phyloP scores from a whole-genome alignment of 2,329 filamentous ascomycete species.

The Ophiocordyceps camponoti-saundersi region DNA sequence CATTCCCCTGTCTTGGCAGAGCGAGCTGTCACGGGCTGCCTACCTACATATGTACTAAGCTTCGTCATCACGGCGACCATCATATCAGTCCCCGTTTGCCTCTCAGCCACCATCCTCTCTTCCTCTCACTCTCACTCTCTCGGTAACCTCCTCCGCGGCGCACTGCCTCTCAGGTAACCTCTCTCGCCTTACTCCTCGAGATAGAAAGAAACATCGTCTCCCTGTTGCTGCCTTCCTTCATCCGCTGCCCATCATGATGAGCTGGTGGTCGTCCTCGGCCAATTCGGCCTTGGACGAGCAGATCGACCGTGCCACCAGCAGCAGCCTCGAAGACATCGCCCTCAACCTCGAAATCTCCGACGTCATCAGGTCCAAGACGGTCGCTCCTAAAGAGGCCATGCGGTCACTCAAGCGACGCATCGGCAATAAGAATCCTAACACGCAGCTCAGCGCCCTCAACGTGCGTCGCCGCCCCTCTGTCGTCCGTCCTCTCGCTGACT shows the following conservation, averaged over 20 bases:
- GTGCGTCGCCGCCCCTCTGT: constrained; percentile 26
- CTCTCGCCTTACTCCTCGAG: background rate
- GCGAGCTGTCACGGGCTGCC: no score
- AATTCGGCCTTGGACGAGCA: constrained; percentile 91
- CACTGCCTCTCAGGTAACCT: background rate
- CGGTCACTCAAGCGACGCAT: constrained; percentile 85
- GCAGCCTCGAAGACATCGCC: constrained; percentile 94
- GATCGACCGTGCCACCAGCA: constrained; percentile 86
- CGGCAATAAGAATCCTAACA: constrained; percentile 94
- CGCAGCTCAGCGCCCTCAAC: constrained; percentile 86
- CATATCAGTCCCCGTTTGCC: no score
- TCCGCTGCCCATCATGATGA: constrained; percentile 44
- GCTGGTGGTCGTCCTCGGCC: constrained; percentile 87
- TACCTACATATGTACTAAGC: no score
- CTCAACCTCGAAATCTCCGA: constrained; percentile 97
- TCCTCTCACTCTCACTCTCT: background rate
- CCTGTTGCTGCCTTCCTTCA: background rate
- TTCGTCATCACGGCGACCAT: no score
- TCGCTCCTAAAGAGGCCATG: constrained; percentile 97
- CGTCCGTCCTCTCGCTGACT: background rate
- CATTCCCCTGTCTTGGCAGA: background rate
- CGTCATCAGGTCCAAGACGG: constrained; percentile 90
- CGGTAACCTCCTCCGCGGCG: background rate
- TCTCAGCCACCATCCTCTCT: background rate
- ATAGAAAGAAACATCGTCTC: background rate